Base-by-base conservation (phyloP, 139 green algal genomes). In the Chara braunii region DNA sequence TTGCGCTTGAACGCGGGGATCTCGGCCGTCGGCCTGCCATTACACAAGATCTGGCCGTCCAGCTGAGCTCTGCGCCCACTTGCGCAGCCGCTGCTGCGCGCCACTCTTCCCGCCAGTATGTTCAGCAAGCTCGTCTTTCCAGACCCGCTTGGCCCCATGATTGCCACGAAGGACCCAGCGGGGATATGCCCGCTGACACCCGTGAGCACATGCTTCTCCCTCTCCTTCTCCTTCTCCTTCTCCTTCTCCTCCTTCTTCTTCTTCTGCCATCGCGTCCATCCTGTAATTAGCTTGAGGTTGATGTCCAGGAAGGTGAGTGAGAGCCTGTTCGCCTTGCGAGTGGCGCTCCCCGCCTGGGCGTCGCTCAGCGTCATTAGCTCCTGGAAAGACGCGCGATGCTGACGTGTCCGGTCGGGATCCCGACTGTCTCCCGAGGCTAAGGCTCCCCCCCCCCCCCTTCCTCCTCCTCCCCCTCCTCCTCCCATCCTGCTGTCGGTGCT, bases 71-170 rank as follows among this genome's bases (percentile, higher is more conserved):
- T n/a, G n/a, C n/a, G n/a, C n/a, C n/a, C n/a, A n/a, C n/a, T n/a
- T n/a, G n/a, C n/a, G n/a, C n/a, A n/a, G n/a, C n/a, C n/a, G n/a
- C n/a, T n/a, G n/a, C n/a, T n/a, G 2, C 66, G 43, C n/a, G 29
- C 31, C 6, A 83, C 68, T 1, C 76, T 50, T 0, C 76, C 76
- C 31, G 76, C 67, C 0, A 83, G 66, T 14, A 69, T 43, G 56
- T 82, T 83, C 8, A 82, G 59, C 76, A 83, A 30, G n/a, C 43
- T 71, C 6, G 76, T 83, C 42, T 83, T 83, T 1, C 75, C 75
- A 3, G 44, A 57, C 3, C 63, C 63, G 36, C 52, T 51, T 28
- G 63, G 63, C 22, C 63, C 63, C 63, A 72, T 72, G 31, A 72
- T 72, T 34, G 63, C 63, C 18, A 72, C 40, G 1, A 72, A 72